These are phyloP conservation scores for Candolleomyces aberdarensis DNA, from an alignment of 768 basidiomycete genomes.

Conservation along the genomic window DNA sequence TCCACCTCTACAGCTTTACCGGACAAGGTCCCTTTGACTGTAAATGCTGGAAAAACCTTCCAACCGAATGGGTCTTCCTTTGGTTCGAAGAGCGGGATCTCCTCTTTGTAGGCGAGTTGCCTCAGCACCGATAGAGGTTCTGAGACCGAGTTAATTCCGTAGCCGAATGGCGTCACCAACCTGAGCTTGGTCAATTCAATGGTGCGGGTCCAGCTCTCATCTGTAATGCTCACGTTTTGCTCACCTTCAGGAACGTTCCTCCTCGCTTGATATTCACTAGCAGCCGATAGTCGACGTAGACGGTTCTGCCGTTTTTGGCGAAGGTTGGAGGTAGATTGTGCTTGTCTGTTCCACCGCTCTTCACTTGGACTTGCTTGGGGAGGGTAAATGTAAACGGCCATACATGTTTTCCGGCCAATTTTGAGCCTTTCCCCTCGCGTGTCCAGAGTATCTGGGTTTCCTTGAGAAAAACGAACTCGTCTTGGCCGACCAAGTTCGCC, in stretches of 20 bases:
- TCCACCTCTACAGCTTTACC: not conserved
- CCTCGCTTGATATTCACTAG: slow-evolving; percentile 48
- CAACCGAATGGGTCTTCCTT: slow-evolving; percentile 36
- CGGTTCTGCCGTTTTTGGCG: slow-evolving; percentile 52
- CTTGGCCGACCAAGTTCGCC: slow-evolving; percentile 54
- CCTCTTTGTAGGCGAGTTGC: slow-evolving; percentile 31
- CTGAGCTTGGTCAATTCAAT: slow-evolving; percentile 11
- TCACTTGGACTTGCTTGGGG: slow-evolving; percentile 38
- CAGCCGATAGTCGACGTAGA: slow-evolving; percentile 55
- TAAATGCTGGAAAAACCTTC: slow-evolving; percentile 27
- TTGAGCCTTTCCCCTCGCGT: slow-evolving; percentile 21
- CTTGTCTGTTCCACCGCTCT: slow-evolving; percentile 4
- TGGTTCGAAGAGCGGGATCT: slow-evolving; percentile 29
- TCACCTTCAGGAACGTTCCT: slow-evolving; percentile 35
- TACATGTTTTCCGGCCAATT: slow-evolving; percentile 40
- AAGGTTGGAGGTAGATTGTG: slow-evolving; percentile 46
- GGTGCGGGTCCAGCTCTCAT: not conserved
- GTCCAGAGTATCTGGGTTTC: slow-evolving; percentile 17
- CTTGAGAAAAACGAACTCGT: slow-evolving; percentile 48
- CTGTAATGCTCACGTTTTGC: slow-evolving; percentile 39
- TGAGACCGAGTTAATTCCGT: slow-evolving; percentile 29
- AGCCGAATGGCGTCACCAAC: slow-evolving; percentile 27
- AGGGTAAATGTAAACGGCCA: slow-evolving; percentile 50
- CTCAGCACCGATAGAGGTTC: slow-evolving; percentile 33
- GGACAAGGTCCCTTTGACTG: slow-evolving; percentile 32